Evolutionary conservation across 345 rosid genomes (phyloP).

Genomic region (Citrus maxima): DNA sequence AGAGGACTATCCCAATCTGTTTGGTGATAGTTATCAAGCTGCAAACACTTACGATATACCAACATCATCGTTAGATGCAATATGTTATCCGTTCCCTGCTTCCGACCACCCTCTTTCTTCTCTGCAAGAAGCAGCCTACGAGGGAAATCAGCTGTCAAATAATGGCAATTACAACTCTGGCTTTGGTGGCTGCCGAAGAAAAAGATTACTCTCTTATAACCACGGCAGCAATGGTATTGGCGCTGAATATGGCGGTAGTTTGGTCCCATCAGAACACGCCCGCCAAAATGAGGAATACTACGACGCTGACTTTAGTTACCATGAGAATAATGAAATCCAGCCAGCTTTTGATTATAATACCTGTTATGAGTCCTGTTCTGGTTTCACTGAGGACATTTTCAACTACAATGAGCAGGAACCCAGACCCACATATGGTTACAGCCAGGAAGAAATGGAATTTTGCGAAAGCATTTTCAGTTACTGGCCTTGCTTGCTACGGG

Average conservation of each 20-base stretch:
- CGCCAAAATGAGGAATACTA: conserved; percentile 14
- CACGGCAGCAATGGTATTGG: not conserved
- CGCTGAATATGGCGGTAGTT: not conserved
- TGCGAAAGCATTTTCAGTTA: conserved; percentile 30
- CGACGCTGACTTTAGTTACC: not conserved
- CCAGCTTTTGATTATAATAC: conserved; percentile 13
- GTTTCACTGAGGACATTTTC: conserved; percentile 2
- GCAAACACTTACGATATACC: not conserved
- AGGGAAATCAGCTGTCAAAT: conserved; percentile 10
- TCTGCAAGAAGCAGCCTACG: conserved; percentile 9
- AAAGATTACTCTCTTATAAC: conserved; percentile 13
- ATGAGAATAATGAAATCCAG: conserved; percentile 16
- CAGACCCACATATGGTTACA: not conserved
- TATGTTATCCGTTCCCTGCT: conserved; percentile 1
- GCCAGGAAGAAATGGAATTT: conserved; percentile 11
- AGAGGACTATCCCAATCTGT: conserved; percentile 4
- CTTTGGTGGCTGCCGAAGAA: conserved; percentile 12
- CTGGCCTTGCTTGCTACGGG: conserved; percentile 37
- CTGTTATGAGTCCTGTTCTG: conserved; percentile 24
- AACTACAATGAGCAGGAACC: conserved; percentile 10
- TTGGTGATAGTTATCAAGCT: not conserved
- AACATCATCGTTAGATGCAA: not conserved
- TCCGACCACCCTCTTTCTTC: not conserved
- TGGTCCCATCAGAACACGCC: conserved; percentile 7
- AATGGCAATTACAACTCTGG: not conserved